Base-by-base conservation (phyloP, 176 grass and related monocot species). In the Eleusine coracana region DNA sequence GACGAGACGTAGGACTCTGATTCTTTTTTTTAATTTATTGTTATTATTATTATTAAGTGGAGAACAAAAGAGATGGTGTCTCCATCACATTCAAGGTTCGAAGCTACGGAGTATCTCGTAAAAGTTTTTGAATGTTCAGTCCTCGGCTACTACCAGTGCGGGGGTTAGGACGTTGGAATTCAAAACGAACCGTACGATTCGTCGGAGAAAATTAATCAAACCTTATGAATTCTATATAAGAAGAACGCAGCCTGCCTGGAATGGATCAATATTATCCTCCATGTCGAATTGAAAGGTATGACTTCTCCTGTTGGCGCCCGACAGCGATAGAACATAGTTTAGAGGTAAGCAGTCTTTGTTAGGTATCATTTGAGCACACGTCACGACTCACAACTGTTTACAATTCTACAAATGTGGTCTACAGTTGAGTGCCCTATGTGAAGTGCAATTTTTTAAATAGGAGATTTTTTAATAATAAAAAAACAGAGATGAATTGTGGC, bases 121-220 rank as follows among this genome's bases (percentile, higher is more conserved):
- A 84, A 69, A 77, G 82, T 34, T 68, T 72, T 73, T 73, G 80
- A 82, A 76, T 42, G 29, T 16, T 1, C 49, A 34, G 71, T 20
- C 51, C 44, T 34, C 31, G 31, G 31, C 31, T 34, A 46, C 44
- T 46, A 46, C 9, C 10, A 11, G 51, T 10, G 51, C 11, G 7
- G 5, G 25, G 25, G 25, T 25, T 25, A 10, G 1, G 29, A 36
- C 29, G 29, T 36, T 9, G 15, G 48, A 48, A 78, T 71, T 73
- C 44, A 81, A 86, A 70, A 20, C 49, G 56, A 73, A 73, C 7
- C 29, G 7, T 61, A 25, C 7, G 58, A 61, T 61, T 11, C 58
- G 58, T 25, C 58, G 8, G 11, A 61, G n/a, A 56, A 6, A n/a
- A 58, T 45, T 66, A 86, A 69, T 20, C 61, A 66, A 73, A 73